A percentile compares a stretch with the other conserved stretches of the same genome.
Conservation (phyloP, 257 asterid species). For the Solanum gracilifrons region DNA sequence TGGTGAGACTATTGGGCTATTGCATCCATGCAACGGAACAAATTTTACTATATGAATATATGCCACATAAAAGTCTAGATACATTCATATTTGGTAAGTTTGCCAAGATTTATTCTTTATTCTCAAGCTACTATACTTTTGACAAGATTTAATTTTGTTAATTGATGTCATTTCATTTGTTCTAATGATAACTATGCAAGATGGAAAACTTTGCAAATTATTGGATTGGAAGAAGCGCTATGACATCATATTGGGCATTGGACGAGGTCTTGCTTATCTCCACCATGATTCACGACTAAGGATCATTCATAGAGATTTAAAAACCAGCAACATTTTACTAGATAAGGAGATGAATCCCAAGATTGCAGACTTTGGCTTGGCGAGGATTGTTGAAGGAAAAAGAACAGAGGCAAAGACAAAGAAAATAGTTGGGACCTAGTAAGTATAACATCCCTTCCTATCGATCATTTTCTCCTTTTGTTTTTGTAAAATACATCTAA, state of each 20-base stretch:
- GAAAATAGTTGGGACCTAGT: constrained; percentile 1
- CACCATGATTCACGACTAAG: neutral
- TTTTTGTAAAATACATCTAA: neutral
- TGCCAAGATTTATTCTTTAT: neutral
- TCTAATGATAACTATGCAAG: neutral
- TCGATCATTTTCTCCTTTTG: neutral
- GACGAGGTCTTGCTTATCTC: neutral
- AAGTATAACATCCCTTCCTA: neutral
- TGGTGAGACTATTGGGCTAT: neutral
- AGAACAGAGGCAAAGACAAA: neutral
- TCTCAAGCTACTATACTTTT: neutral
- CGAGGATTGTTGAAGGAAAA: neutral
- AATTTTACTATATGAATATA: neutral
- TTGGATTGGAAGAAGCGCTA: neutral
- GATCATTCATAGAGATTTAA: neutral
- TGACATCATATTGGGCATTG: constrained; percentile 2
- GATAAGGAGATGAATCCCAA: neutral
- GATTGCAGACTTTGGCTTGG: constrained; percentile 2
- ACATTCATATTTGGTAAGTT: constrained; percentile 9
- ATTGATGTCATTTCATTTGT: neutral
- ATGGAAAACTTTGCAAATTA: neutral
- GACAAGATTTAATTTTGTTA: neutral
- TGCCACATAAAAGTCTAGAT: neutral
- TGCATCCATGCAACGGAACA: constrained; percentile 14
- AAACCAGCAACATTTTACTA: neutral